Conservation (phyloP, 73 alveolate genomes). For the Blepharisma stoltei region DNA sequence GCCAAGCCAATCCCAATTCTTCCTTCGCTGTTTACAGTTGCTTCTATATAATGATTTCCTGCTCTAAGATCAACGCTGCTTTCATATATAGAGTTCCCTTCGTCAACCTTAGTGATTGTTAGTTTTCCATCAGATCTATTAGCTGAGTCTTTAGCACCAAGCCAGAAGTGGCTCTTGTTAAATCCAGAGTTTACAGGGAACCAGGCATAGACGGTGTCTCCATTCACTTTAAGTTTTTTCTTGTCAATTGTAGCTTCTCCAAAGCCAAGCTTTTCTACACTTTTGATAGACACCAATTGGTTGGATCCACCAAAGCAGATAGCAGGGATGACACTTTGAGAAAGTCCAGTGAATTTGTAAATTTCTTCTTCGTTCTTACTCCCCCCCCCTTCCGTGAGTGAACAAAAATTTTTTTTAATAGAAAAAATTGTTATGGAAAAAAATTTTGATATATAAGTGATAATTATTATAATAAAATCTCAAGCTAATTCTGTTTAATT, state of each 20-base stretch:
- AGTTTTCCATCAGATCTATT: background rate
- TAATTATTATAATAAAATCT: too few relatives aligned
- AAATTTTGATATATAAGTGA: too few relatives aligned
- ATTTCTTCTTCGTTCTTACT: conserved; percentile 25
- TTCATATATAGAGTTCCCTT: background rate
- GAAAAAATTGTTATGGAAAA: too few relatives aligned
- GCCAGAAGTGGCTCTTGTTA: background rate
- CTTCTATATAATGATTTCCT: conserved; percentile 6
- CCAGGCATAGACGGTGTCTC: conserved; percentile 6
- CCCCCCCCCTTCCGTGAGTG: too few relatives aligned
- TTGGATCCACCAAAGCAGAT: conserved; percentile 32
- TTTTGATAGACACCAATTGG: background rate
- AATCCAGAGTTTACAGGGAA: conserved; percentile 27
- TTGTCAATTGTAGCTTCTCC: conserved; percentile 24
- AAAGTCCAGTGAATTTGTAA: background rate
- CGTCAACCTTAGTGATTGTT: conserved; percentile 13
- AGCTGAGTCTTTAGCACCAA: background rate
- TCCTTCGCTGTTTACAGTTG: background rate
- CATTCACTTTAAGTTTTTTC: background rate
- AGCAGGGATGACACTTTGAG: background rate
- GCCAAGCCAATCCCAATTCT: background rate
- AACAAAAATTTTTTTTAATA: too few relatives aligned
- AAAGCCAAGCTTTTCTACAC: conserved; percentile 23
- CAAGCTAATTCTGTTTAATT: too few relatives aligned
- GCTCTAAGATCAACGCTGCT: background rate